Percentiles rank a stretch among this genome's conserved stretches.
Evolutionary conservation across 78 protist species (phyloP).

Genomic region (Tieghemostelium lacteum): DNA sequence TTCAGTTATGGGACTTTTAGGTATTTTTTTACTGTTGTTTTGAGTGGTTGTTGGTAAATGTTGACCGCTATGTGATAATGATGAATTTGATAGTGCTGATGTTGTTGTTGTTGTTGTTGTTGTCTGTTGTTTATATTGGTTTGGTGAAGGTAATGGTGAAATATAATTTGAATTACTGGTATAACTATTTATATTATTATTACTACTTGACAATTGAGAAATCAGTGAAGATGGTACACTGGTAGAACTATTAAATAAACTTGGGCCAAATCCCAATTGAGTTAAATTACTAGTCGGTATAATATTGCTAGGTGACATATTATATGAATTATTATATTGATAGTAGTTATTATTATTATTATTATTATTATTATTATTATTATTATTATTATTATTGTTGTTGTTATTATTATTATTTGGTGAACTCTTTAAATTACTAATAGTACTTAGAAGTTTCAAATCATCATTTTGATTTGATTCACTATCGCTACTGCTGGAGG

Average conservation of each 20-base stretch:
- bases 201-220: no score
- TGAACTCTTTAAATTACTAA: not conserved
- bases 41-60: not conserved
- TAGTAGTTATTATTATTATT: not conserved
- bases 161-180: not conserved
- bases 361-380: not conserved
- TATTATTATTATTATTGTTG: not conserved
- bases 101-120: constrained; percentile 26
- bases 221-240: no score
- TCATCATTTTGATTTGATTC: not conserved
- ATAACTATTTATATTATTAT: not conserved
- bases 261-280: no score
- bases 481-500: not conserved
- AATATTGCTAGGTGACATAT: no score
- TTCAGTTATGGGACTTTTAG: not conserved
- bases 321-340: no score
- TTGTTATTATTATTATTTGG: constrained; percentile 1
- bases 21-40: not conserved
- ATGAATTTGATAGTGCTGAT: not conserved
- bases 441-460: not conserved
- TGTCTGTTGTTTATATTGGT: not conserved
- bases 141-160: not conserved
- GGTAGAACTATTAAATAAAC: no score
- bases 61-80: not conserved
- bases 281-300: no score